These are phyloP conservation scores for Citrus mangshanensis DNA, from an alignment of 345 rosid genomes.

Conservation along the genomic window DNA sequence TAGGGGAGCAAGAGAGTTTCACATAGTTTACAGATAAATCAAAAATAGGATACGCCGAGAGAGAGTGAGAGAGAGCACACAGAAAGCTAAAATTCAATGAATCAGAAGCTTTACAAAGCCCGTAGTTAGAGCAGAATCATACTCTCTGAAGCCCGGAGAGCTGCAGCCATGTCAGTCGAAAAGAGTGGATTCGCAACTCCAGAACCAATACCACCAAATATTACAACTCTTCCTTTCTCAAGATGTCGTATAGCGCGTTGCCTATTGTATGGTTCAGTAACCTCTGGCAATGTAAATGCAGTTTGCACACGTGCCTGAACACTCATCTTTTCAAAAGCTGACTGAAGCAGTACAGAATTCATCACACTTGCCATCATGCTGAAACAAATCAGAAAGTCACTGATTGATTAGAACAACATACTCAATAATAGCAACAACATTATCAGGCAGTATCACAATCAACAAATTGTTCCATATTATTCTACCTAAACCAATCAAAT, in stretches of 20 bases:
- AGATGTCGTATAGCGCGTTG: conserved; percentile 49
- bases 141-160: conserved; percentile 49
- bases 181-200: conserved; percentile 45
- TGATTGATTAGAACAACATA: background rate
- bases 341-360: conserved; percentile 51
- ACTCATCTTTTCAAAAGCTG: conserved; percentile 45
- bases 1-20: conserved; percentile 47
- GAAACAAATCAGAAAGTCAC: conserved; percentile 6
- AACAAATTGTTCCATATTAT: background rate
- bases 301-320: conserved; percentile 43
- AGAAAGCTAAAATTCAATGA: too few species aligned
- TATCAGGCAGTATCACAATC: background rate
- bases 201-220: conserved; percentile 49
- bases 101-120: background rate
- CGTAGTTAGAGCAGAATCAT: background rate
- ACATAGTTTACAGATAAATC: conserved; percentile 2
- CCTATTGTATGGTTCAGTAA: conserved; percentile 44
- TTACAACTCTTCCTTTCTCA: conserved; percentile 53
- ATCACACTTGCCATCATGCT: conserved; percentile 57
- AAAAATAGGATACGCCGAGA: background rate
- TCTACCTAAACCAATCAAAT: background rate
- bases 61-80: too few species aligned
- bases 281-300: conserved; percentile 36
- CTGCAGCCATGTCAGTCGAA: conserved; percentile 48
- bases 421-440: background rate